phyloP scores from a whole-genome alignment of 2,329 filamentous ascomycete species.

The Paramyrothecium sp. region DNA sequence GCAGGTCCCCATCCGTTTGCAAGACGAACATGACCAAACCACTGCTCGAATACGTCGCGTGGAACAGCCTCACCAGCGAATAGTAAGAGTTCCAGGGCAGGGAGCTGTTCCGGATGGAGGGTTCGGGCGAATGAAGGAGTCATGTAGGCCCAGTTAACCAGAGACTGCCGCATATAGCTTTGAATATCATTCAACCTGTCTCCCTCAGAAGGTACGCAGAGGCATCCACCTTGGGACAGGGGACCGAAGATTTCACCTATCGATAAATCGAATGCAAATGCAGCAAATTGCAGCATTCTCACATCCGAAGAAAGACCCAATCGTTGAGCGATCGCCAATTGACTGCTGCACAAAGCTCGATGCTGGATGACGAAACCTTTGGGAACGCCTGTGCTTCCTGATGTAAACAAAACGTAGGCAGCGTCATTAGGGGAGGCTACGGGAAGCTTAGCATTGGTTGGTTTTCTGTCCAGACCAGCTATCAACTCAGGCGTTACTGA shows the following conservation, averaged over 20 bases:
- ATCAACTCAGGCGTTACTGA: neutral
- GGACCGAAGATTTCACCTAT: constrained; percentile 10
- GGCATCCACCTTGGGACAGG: constrained; percentile 12
- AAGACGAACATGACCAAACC: constrained; percentile 9
- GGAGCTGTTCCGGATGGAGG: constrained; percentile 9
- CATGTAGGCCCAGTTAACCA: constrained; percentile 17
- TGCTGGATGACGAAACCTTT: constrained; percentile 16
- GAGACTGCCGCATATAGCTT: constrained; percentile 8
- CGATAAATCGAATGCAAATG: constrained; percentile 10
- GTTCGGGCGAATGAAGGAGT: constrained; percentile 18
- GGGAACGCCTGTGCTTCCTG: constrained; percentile 12
- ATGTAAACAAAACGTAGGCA: constrained; percentile 14
- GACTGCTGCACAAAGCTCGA: constrained; percentile 1
- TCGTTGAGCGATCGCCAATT: neutral
- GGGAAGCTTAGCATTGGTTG: too few relatives aligned
- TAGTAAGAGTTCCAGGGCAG: constrained; percentile 9
- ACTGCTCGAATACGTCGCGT: constrained; percentile 9
- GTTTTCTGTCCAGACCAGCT: too few relatives aligned
- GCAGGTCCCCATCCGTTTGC: constrained; percentile 11
- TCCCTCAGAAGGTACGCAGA: constrained; percentile 20
- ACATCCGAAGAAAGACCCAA: neutral
- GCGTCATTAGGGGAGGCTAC: neutral
- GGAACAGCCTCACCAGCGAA: constrained; percentile 17
- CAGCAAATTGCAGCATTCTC: constrained; percentile 9
- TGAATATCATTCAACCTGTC: constrained; percentile 11